Percentiles rank a stretch among this genome's conserved stretches.
phyloP scores from a whole-genome alignment of 140 eudicot genomes.

The Bidens hawaiensis region DNA sequence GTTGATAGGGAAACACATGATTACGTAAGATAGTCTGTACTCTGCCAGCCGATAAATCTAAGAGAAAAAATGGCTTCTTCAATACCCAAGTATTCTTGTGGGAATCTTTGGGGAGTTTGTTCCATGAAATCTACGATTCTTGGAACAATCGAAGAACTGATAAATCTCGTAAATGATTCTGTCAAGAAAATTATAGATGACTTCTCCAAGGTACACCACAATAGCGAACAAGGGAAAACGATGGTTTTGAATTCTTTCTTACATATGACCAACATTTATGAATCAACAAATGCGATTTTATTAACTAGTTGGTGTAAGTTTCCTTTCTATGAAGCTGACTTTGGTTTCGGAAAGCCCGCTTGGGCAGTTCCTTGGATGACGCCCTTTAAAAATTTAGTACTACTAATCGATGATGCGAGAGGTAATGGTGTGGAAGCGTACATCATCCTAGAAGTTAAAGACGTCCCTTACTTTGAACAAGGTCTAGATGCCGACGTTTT shows the following conservation, averaged over 20 bases:
- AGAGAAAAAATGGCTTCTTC: conserved; percentile 23
- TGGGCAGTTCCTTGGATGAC: neutral
- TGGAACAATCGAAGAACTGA: conserved; percentile 12
- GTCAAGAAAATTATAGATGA: conserved; percentile 2
- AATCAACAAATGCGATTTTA: neutral
- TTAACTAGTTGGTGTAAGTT: conserved; percentile 27
- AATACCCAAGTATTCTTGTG: conserved; percentile 20
- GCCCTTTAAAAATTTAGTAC: neutral
- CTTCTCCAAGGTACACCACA: neutral
- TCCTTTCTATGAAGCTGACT: conserved; percentile 33
- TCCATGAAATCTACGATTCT: neutral
- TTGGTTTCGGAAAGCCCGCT: conserved; percentile 31
- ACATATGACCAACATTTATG: neutral
- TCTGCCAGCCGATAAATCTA: conserved; percentile 24
- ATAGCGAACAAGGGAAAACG: conserved; percentile 2
- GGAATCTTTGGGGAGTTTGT: conserved; percentile 21
- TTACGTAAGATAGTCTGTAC: conserved; percentile 1
- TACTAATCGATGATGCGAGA: conserved; percentile 11
- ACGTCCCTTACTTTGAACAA: conserved; percentile 14
- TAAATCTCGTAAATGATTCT: neutral
- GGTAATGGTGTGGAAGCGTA: conserved; percentile 34
- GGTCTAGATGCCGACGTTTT: neutral
- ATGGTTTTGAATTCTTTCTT: conserved; percentile 5
- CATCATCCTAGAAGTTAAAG: conserved; percentile 16
- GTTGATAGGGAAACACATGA: neutral